Conservation (phyloP, 148 eudicot genomes). For the Nyssa sinensis region DNA sequence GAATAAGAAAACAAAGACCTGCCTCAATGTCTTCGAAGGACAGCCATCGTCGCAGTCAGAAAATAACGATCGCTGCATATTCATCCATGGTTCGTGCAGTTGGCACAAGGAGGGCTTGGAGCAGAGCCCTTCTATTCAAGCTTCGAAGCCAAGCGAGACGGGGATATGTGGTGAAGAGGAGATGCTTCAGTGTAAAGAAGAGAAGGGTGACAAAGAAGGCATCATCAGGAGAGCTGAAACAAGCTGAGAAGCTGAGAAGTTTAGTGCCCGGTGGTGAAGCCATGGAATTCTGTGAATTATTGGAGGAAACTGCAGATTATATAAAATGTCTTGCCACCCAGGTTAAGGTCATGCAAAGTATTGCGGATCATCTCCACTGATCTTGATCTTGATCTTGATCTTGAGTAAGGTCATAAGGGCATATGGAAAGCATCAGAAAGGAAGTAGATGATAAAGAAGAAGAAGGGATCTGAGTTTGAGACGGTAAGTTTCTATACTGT, state of each 20-base stretch:
- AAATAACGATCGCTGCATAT: not conserved
- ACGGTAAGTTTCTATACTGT: not conserved
- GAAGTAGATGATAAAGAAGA: not conserved
- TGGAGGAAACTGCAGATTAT: not conserved
- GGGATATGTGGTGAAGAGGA: not conserved
- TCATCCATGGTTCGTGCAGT: not conserved
- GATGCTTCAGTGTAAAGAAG: not conserved
- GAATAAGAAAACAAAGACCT: not conserved
- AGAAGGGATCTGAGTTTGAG: not conserved
- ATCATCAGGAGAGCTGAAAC: not conserved
- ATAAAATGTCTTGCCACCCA: not conserved
- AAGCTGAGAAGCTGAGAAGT: not conserved
- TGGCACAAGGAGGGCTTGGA: not conserved
- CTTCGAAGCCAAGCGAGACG: not conserved
- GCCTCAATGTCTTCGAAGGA: not conserved
- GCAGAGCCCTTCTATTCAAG: not conserved
- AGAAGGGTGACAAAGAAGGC: not conserved
- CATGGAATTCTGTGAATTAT: not conserved
- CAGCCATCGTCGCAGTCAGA: not conserved
- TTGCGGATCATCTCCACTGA: not conserved
- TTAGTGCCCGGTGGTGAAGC: constrained; percentile 2
- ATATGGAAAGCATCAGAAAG: not conserved
- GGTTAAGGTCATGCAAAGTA: not conserved
- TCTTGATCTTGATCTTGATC: not conserved
- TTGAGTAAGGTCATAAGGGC: not conserved